phyloP scores from a whole-genome alignment of 2,329 filamentous ascomycete genomes.

The Apiospora saccharicola region DNA sequence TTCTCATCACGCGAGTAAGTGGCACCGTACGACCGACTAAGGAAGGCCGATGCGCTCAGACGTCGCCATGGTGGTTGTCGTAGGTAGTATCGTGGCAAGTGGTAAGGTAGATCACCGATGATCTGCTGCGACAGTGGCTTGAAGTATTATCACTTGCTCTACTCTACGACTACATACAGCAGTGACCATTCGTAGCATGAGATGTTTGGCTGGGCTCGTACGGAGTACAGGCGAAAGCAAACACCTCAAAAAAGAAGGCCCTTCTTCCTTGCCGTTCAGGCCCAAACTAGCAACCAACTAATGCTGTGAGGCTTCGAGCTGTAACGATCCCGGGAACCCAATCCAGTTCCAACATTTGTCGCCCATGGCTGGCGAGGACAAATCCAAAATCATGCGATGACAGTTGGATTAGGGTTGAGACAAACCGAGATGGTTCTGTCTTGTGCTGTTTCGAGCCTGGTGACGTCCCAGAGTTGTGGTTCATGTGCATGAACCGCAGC shows the following conservation, averaged over 20 bases:
- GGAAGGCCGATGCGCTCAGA: slow-evolving; percentile 2
- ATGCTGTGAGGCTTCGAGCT: slow-evolving; percentile 10
- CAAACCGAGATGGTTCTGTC: slow-evolving; percentile 14
- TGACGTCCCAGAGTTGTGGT: slow-evolving; percentile 17
- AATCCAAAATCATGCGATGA: slow-evolving; percentile 21
- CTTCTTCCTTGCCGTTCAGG: neutral
- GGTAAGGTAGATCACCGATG: neutral
- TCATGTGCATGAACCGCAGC: slow-evolving; percentile 19
- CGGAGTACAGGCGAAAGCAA: slow-evolving; percentile 5
- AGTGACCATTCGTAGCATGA: neutral
- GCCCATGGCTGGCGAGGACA: neutral
- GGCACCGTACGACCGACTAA: slow-evolving; percentile 11
- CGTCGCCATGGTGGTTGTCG: neutral
- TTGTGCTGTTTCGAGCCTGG: slow-evolving; percentile 18
- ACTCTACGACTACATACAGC: neutral
- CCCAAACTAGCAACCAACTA: neutral
- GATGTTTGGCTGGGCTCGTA: neutral
- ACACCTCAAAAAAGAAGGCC: neutral
- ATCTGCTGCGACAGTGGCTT: slow-evolving; percentile 2
- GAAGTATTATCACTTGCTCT: neutral
- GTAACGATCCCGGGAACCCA: neutral
- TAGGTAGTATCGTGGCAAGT: neutral
- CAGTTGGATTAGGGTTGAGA: slow-evolving; percentile 18
- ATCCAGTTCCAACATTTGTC: neutral
- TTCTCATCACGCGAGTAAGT: slow-evolving; percentile 9